Evolutionary conservation across 2,329 filamentous ascomycete genomes (phyloP).

Genomic region (Penicillium expansum): DNA sequence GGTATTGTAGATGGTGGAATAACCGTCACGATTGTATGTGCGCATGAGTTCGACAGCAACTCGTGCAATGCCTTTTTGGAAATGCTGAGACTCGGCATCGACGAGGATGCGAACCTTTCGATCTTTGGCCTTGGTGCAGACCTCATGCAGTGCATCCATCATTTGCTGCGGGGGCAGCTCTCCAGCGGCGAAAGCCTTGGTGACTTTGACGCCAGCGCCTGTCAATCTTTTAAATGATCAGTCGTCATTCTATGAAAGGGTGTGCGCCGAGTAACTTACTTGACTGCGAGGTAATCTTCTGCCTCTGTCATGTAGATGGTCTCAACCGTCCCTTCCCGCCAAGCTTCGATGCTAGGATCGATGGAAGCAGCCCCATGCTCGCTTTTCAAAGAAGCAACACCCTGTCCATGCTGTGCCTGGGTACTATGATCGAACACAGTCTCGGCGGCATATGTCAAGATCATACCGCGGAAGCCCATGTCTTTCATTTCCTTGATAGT

Average conservation of each 20-base stretch:
- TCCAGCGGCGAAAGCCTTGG: conserved; percentile 63
- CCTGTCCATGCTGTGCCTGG: conserved; percentile 22
- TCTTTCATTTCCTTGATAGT: conserved; percentile 65
- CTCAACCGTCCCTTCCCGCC: conserved; percentile 71
- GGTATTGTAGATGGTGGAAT: conserved; percentile 73
- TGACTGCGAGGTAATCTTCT: conserved; percentile 65
- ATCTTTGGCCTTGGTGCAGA: conserved; percentile 57
- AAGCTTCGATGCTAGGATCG: conserved; percentile 47
- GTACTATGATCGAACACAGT: conserved; percentile 58
- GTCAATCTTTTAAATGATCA: conserved; percentile 55
- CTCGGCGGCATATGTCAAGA: conserved; percentile 80
- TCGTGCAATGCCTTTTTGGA: conserved; percentile 76
- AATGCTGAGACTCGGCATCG: conserved; percentile 77
- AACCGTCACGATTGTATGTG: conserved; percentile 66
- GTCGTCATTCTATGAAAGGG: background rate
- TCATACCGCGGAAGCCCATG: conserved; percentile 78
- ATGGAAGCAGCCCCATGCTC: conserved; percentile 8
- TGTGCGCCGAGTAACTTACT: conserved; percentile 35
- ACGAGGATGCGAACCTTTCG: conserved; percentile 74
- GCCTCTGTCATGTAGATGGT: conserved; percentile 55
- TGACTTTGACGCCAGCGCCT: conserved; percentile 70
- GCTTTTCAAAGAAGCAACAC: conserved; percentile 15
- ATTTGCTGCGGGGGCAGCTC: conserved; percentile 64
- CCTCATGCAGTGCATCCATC: conserved; percentile 65
- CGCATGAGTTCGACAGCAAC: conserved; percentile 77